A percentile compares a stretch with the other conserved stretches of the same genome.
Conservation (phyloP, 2,329 filamentous ascomycete genomes). For the Thelonectria rubi region DNA sequence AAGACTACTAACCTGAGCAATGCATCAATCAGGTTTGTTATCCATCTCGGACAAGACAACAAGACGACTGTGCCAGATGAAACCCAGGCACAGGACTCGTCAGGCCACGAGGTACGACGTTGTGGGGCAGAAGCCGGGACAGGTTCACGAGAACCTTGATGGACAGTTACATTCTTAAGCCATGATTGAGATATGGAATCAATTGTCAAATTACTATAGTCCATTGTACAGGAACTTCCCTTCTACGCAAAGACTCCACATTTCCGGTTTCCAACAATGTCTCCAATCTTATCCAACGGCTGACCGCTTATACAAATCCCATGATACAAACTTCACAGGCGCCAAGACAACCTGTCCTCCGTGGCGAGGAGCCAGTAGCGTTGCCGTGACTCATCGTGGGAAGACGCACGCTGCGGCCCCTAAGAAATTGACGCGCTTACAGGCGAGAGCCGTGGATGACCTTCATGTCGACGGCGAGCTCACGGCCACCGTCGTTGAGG, state of each 20-base stretch:
- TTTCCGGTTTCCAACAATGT: slow-evolving; percentile 47
- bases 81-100: no score
- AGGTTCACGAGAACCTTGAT: slow-evolving; percentile 27
- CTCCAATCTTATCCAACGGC: slow-evolving; percentile 45
- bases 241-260: slow-evolving; percentile 54
- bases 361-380: slow-evolving; percentile 30
- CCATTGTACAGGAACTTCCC: slow-evolving; percentile 54
- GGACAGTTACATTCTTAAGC: not conserved
- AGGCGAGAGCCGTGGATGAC: slow-evolving; percentile 84
- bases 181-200: slow-evolving; percentile 40
- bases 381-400: slow-evolving; percentile 30
- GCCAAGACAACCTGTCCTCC: slow-evolving; percentile 31
- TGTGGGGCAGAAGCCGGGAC: slow-evolving; percentile 5
- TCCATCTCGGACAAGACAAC: no score
- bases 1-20: no score
- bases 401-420: slow-evolving; percentile 38
- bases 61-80: no score
- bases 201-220: slow-evolving; percentile 47
- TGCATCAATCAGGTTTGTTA: no score
- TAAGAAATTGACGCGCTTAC: slow-evolving; percentile 53
- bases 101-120: no score
- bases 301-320: slow-evolving; percentile 38
- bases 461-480: slow-evolving; percentile 99
- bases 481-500: slow-evolving; percentile 89
- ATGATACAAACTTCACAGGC: slow-evolving; percentile 42